Percentiles rank a stretch among this genome's conserved stretches.
Conservation (phyloP, 768 basidiomycete species). For the Daedalea quercina region DNA sequence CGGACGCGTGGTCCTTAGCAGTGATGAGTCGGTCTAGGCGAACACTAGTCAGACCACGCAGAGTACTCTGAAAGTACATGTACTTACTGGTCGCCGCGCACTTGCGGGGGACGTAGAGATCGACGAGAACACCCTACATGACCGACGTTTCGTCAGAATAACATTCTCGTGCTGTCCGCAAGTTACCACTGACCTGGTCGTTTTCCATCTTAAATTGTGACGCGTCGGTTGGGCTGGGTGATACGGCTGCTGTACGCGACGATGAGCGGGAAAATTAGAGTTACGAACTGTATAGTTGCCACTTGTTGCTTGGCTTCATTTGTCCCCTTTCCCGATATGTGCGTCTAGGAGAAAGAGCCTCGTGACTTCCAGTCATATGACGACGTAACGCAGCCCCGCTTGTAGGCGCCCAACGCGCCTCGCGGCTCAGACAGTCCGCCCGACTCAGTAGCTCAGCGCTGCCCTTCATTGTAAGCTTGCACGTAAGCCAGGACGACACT, state of each 20-base stretch:
- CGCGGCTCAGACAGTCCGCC: neutral
- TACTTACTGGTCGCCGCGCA: slow-evolving; percentile 93
- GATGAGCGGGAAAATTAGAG: slow-evolving; percentile 10
- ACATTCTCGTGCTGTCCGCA: neutral
- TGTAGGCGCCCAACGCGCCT: neutral
- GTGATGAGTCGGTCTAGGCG: slow-evolving; percentile 89
- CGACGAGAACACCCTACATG: slow-evolving; percentile 89
- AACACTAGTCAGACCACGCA: slow-evolving; percentile 1
- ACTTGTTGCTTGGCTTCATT: slow-evolving; percentile 14
- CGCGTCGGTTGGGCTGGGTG: slow-evolving; percentile 13
- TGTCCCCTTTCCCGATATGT: slow-evolving; percentile 6
- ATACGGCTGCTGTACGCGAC: slow-evolving; percentile 10
- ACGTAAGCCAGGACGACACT: no score
- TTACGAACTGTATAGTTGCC: slow-evolving; percentile 27
- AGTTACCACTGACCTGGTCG: slow-evolving; percentile 58
- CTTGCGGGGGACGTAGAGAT: slow-evolving; percentile 99
- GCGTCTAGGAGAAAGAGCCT: slow-evolving; percentile 1
- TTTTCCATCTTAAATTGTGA: slow-evolving; percentile 66
- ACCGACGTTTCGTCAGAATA: slow-evolving; percentile 4
- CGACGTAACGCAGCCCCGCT: slow-evolving; percentile 12
- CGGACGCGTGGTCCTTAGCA: slow-evolving; percentile 98
- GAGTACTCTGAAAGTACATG: neutral
- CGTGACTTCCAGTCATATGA: slow-evolving; percentile 9
- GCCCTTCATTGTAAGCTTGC: no score
- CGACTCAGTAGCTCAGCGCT: no score